A percentile compares a stretch with the other conserved stretches of the same genome.
Conservation (phyloP, 2,329 filamentous ascomycete species). For the Ophiosphaerella narmari region DNA sequence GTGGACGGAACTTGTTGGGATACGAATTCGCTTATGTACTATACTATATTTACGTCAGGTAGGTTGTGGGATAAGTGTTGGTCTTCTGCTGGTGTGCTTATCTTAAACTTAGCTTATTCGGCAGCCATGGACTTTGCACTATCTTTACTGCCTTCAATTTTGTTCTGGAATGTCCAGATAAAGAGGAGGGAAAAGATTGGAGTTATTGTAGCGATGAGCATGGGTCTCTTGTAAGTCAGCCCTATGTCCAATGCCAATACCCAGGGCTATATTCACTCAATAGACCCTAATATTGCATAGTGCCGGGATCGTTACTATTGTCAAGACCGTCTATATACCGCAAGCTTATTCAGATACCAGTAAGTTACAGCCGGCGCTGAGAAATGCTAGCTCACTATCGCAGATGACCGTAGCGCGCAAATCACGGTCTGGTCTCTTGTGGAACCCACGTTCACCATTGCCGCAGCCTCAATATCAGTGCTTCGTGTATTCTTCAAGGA, state of each 20-base stretch:
- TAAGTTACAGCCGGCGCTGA: too few relatives aligned
- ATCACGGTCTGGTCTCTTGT: slow-evolving; percentile 7
- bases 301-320: too few relatives aligned
- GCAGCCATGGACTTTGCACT: slow-evolving; percentile 16
- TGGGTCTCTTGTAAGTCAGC: slow-evolving; percentile 11
- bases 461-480: slow-evolving; percentile 8
- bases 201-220: slow-evolving; percentile 15
- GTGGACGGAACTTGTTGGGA: slow-evolving; percentile 8
- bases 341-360: too few relatives aligned
- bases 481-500: slow-evolving; percentile 8
- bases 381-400: neutral
- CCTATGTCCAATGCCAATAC: neutral
- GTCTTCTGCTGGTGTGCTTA: slow-evolving; percentile 3
- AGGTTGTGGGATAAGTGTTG: neutral
- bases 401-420: slow-evolving; percentile 5
- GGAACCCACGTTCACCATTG: slow-evolving; percentile 5
- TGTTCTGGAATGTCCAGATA: slow-evolving; percentile 14
- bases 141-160: slow-evolving; percentile 12
- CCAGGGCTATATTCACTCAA: neutral
- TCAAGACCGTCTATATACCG: too few relatives aligned
- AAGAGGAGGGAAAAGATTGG: slow-evolving; percentile 14
- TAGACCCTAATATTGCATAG: too few relatives aligned
- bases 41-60: slow-evolving; percentile 9
- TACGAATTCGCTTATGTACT: slow-evolving; percentile 7
- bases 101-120: slow-evolving; percentile 9